phyloP scores from a whole-genome alignment of 2,329 filamentous ascomycete genomes.

The Clonostachys sp. region DNA sequence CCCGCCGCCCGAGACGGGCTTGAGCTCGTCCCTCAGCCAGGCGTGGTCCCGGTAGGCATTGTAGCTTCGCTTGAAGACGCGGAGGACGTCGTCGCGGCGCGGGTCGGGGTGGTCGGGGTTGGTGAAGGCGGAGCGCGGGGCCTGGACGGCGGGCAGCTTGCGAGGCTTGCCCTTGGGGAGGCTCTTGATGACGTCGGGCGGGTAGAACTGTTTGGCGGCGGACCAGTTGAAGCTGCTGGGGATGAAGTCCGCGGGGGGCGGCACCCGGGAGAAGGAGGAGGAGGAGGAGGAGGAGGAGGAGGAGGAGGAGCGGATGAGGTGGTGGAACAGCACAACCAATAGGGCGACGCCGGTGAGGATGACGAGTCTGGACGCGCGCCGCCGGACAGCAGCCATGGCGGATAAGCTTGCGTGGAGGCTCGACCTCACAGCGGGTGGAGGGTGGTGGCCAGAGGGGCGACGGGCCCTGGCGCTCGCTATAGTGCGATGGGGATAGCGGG shows the following conservation, averaged over 20 bases:
- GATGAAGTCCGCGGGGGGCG: neutral
- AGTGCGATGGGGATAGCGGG: too few relatives aligned
- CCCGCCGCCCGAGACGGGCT: conserved; percentile 38
- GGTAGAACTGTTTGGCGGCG: conserved; percentile 2
- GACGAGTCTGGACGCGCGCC: neutral
- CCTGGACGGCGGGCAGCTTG: conserved; percentile 4
- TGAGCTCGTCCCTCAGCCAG: conserved; percentile 47
- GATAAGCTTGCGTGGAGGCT: too few relatives aligned
- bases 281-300: too few relatives aligned
- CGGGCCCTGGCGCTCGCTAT: too few relatives aligned
- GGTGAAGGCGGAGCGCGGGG: conserved; percentile 3
- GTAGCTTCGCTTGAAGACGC: conserved; percentile 25
- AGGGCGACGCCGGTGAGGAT: conserved; percentile 1
- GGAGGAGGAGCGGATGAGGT: neutral
- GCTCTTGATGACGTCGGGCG: conserved; percentile 4
- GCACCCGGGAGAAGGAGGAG: neutral
- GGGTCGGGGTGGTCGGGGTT: conserved; percentile 1
- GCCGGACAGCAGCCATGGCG: neutral
- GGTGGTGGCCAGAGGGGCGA: too few relatives aligned
- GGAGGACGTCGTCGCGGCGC: conserved; percentile 3
- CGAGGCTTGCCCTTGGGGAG: conserved; percentile 1
- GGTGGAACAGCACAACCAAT: conserved; percentile 1
- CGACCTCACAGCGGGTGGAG: too few relatives aligned
- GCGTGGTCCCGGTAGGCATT: conserved; percentile 44
- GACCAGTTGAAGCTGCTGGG: conserved; percentile 5